Conservation (phyloP, 169 alveolate genomes). For the Cystoisospora suis region DNA sequence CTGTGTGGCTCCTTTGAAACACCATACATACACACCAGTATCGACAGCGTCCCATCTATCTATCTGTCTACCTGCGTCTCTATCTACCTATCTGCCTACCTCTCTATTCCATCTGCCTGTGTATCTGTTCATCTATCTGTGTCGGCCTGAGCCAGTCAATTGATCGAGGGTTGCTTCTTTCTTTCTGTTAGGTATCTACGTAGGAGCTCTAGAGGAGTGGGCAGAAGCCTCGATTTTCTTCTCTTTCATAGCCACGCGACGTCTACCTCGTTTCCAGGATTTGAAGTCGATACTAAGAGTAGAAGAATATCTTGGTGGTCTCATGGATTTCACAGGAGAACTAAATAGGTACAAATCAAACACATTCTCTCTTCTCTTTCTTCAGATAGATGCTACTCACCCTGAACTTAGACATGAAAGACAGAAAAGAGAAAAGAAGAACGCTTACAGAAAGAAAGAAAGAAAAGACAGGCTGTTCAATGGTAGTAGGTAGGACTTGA, state of each 20-base stretch:
- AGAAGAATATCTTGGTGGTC: constrained; percentile 43
- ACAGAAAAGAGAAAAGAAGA: too few relatives aligned
- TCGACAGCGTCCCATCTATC: too few relatives aligned
- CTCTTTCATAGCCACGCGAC: not conserved
- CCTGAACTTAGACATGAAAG: too few relatives aligned
- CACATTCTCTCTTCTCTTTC: too few relatives aligned
- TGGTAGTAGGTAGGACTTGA: too few relatives aligned
- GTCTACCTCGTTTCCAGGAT: not conserved
- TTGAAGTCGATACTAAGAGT: not conserved
- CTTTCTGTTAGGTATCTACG: not conserved
- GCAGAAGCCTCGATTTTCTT: constrained; percentile 18
- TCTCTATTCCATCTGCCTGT: not conserved
- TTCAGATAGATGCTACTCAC: too few relatives aligned
- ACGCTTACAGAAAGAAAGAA: too few relatives aligned
- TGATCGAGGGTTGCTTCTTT: too few relatives aligned
- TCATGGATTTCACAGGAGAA: constrained; percentile 48
- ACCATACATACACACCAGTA: too few relatives aligned
- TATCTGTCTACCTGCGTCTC: not conserved
- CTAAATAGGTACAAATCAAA: constrained; percentile 40
- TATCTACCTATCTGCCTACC: not conserved
- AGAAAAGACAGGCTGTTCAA: too few relatives aligned
- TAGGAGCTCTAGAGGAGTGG: constrained; percentile 22
- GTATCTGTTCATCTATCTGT: not conserved
- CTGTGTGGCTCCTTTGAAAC: too few relatives aligned
- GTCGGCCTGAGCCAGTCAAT: not conserved